Evolutionary conservation across 495 filamentous ascomycete species (phyloP), one percentile per base, ranked within the genome.

Genomic region (Apodospora peruviana): DNA sequence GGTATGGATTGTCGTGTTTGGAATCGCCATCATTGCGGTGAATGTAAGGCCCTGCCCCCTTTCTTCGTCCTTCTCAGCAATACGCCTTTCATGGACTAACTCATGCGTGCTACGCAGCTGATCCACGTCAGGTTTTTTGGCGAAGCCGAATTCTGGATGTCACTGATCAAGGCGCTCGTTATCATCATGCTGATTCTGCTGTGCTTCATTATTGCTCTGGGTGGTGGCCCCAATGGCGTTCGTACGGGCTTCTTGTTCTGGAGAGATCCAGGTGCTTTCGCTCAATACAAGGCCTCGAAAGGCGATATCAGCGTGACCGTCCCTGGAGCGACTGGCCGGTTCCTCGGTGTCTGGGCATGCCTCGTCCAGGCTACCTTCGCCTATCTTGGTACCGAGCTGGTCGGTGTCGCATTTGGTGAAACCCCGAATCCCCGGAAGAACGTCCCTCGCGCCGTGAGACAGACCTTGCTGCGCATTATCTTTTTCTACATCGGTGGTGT

Each of bases 101-200:
- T 2, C 12, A 14, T 18, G 2, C 18, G 14, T 40, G 37, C 37
- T 4, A 8, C n/a, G 19, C 50, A 65, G 64, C 42, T 67, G 18
- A 61, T 86, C 40, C 70, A 74, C 40, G 81, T 91, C 10, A 58
- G 61, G 3, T 86, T 85, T 68, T 90, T 88, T 49, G 87, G 87
- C 34, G 87, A 91, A 66, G 79, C 86, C 50, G 86, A 91, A 58
- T 91, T 90, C 64, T 89, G 85, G 85, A 80, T 91, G 40, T 85
- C 80, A 2, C 71, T 73, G 32, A 66, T 85, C 64, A 90, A 91
- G 58, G 76, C 88, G 3, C 39, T 86, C 11, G 77, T 84, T 27
- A 86, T 90, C 56, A 50, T 84, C 39, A 85, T 77, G 27, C 67
- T 87, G 18, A 75, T 81, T 48, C 70, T 89, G 40, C 53, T 94